phyloP scores from a whole-genome alignment of 768 basidiomycete species.

The Macrolepiota albuminosa region DNA sequence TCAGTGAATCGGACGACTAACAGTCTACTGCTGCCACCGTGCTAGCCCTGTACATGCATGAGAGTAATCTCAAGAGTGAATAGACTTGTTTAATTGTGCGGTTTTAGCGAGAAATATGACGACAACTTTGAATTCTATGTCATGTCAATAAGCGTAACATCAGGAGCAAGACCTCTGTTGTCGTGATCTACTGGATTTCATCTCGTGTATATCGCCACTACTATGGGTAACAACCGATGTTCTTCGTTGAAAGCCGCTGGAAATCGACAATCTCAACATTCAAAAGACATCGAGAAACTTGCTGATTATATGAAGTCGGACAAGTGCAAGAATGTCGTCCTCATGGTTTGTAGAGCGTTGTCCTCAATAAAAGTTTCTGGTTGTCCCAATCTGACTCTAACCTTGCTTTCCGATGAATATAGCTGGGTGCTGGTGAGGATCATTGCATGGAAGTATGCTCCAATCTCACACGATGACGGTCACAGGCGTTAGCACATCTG shows the following conservation, averaged over 20 bases:
- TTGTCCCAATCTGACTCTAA: conserved; percentile 1
- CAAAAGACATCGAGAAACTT: conserved; percentile 36
- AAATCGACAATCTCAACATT: conserved; percentile 5
- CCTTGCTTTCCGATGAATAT: conserved; percentile 4
- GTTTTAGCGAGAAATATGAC: neutral
- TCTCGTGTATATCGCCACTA: neutral
- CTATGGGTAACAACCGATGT: conserved; percentile 5
- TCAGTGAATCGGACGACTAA: too few species aligned
- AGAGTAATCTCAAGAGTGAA: neutral
- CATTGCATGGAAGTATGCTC: neutral
- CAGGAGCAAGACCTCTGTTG: neutral
- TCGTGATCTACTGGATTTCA: neutral
- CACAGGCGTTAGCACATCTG: conserved; percentile 69
- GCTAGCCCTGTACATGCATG: neutral
- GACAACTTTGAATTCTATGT: neutral
- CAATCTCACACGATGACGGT: neutral
- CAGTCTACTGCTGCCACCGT: neutral
- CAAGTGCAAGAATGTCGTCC: conserved; percentile 60
- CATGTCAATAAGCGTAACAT: neutral
- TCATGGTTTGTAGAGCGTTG: conserved; percentile 55
- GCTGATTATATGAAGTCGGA: conserved; percentile 68
- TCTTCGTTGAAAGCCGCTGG: neutral
- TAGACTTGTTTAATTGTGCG: neutral
- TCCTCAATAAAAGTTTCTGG: neutral
- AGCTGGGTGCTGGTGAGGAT: conserved; percentile 66